Conservation (phyloP, 2,329 filamentous ascomycete species). For the Beauveria sp. region DNA sequence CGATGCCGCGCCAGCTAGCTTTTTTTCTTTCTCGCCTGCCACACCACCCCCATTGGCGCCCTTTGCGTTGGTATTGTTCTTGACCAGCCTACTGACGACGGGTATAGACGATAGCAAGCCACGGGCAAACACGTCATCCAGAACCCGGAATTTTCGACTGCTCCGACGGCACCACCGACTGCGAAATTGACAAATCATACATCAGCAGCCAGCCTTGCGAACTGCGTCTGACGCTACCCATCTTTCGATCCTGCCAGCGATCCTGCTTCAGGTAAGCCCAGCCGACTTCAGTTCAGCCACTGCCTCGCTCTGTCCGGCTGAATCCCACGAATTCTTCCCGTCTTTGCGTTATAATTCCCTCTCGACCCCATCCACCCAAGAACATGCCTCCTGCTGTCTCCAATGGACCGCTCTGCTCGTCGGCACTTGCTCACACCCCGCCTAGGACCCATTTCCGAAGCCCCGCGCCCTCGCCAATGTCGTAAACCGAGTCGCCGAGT, state of each 20-base stretch:
- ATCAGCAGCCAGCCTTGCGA: neutral
- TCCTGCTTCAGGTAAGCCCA: slow-evolving; percentile 7
- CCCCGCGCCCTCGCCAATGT: slow-evolving; percentile 24
- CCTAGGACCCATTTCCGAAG: slow-evolving; percentile 14
- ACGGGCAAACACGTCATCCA: neutral
- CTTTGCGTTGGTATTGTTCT: neutral
- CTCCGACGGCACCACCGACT: neutral
- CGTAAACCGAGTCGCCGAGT: slow-evolving; percentile 24
- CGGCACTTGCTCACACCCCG: slow-evolving; percentile 8
- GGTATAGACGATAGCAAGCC: neutral
- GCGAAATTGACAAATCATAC: neutral
- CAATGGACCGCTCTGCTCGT: slow-evolving; percentile 2
- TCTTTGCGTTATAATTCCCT: neutral
- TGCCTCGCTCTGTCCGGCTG: neutral
- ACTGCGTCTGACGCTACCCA: slow-evolving; percentile 2
- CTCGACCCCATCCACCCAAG: neutral
- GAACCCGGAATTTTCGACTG: slow-evolving; percentile 1
- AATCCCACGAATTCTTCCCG: neutral
- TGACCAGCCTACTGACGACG: neutral
- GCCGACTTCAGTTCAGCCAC: neutral
- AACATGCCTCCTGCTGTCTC: neutral
- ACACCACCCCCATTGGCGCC: neutral
- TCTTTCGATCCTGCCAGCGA: neutral
- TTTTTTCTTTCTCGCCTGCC: neutral
- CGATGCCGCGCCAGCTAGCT: neutral